Evolutionary conservation across 305 asterid genomes (phyloP).

Genomic region (Fraxinus albicans): DNA sequence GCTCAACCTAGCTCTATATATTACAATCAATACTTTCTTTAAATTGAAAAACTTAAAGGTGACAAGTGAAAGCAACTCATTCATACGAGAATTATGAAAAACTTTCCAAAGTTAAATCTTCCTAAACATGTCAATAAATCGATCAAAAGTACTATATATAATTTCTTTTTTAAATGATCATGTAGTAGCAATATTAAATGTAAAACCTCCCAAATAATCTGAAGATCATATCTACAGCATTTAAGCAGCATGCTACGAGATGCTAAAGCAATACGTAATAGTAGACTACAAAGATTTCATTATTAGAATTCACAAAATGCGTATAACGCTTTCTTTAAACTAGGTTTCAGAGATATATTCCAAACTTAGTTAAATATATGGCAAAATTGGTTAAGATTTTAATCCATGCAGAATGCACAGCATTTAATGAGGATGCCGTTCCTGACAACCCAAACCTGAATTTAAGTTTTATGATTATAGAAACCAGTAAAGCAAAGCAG

Average conservation of each 20-base stretch:
- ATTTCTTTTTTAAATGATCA: not conserved
- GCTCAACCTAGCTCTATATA: too few relatives aligned
- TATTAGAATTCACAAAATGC: not conserved
- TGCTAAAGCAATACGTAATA: not conserved
- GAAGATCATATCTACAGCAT: not conserved
- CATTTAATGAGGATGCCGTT: not conserved
- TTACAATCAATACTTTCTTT: not conserved
- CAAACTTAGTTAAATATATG: not conserved
- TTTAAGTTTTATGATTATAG: not conserved
- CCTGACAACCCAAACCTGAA: not conserved
- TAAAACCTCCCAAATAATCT: not conserved
- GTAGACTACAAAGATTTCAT: not conserved
- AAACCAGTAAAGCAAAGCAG: not conserved
- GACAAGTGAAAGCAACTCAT: not conserved
- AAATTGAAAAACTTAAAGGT: not conserved
- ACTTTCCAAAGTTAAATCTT: not conserved
- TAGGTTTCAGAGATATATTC: not conserved
- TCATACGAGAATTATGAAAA: not conserved
- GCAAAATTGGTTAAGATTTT: not conserved
- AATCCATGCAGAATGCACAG: not conserved
- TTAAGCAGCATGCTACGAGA: not conserved
- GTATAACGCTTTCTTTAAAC: not conserved
- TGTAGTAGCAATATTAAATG: not conserved
- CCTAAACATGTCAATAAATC: not conserved
- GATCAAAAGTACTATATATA: not conserved